These are phyloP conservation scores for Neurospora terricola DNA, from an alignment of 495 filamentous ascomycete genomes.

Conservation along the genomic window DNA sequence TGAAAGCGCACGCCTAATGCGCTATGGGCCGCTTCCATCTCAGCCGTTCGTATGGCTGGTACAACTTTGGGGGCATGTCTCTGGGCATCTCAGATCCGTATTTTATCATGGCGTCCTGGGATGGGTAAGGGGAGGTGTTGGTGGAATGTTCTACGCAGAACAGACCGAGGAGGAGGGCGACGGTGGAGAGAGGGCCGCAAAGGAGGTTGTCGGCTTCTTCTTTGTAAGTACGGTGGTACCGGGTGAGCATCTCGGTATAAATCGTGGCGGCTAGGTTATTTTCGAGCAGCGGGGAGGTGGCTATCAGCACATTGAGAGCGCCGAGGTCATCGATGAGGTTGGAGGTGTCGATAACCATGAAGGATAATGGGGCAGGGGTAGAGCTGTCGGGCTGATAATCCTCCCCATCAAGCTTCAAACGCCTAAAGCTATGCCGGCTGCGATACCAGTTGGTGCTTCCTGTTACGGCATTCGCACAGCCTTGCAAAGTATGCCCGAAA, in stretches of 20 bases:
- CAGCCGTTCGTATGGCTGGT: conserved; percentile 4
- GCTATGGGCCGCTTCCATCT: conserved; percentile 5
- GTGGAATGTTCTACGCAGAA: conserved; percentile 18
- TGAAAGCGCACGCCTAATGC: conserved; percentile 5
- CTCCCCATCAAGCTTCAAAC: conserved; percentile 6
- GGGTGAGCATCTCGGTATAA: conserved; percentile 14
- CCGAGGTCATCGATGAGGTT: conserved; percentile 14
- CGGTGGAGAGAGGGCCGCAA: conserved; percentile 8
- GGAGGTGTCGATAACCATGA: conserved; percentile 21
- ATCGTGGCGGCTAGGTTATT: conserved; percentile 12
- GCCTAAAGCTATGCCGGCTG: background rate
- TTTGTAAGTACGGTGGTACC: conserved; percentile 1
- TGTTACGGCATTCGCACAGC: background rate
- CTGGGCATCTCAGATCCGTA: background rate
- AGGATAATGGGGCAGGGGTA: conserved; percentile 11
- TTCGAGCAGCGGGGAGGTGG: conserved; percentile 14
- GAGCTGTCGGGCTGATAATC: conserved; percentile 2
- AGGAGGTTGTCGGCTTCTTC: conserved; percentile 12
- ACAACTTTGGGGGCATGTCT: conserved; percentile 17
- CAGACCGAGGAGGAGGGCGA: conserved; percentile 17
- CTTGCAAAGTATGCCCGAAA: conserved; percentile 14
- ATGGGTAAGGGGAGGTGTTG: conserved; percentile 16
- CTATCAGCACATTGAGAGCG: conserved; percentile 15
- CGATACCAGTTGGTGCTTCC: background rate
- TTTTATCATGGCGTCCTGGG: conserved; percentile 9